Percentiles rank a stretch among this genome's conserved stretches.
Evolutionary conservation across 2,329 filamentous ascomycete species (phyloP).

Genomic region (Stemphylium vesicarium): DNA sequence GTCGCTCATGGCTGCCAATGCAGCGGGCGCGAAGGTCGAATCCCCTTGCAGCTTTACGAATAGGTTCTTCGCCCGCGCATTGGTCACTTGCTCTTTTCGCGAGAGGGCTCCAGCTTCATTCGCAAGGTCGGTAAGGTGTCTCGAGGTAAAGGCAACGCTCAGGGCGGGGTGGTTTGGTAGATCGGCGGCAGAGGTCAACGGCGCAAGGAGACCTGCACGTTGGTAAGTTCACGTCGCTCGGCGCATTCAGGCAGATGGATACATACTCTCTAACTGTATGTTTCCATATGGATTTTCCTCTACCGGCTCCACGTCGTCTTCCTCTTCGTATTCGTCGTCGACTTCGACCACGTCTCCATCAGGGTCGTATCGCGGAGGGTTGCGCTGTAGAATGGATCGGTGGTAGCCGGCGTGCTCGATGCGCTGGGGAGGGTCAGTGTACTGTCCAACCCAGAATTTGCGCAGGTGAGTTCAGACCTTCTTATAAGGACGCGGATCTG

Average conservation of each 20-base stretch:
- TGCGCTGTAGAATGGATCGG: conserved; percentile 75
- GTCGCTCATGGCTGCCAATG: conserved; percentile 56
- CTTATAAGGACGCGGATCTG: conserved; percentile 72
- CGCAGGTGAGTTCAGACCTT: conserved; percentile 60
- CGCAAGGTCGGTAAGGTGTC: conserved; percentile 73
- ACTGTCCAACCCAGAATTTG: conserved; percentile 5
- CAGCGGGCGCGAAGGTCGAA: conserved; percentile 67
- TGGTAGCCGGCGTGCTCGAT: conserved; percentile 76
- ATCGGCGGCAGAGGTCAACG: conserved; percentile 76
- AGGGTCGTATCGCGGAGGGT: conserved; percentile 74
- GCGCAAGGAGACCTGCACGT: conserved; percentile 71
- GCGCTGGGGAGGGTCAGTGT: conserved; percentile 56
- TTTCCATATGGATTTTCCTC: conserved; percentile 77
- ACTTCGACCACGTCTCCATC: conserved; percentile 79
- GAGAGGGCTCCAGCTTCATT: conserved; percentile 72
- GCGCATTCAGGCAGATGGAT: background rate
- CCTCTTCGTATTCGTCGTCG: conserved; percentile 72
- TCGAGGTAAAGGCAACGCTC: conserved; percentile 75
- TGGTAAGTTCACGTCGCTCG: conserved; percentile 33
- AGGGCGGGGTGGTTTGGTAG: conserved; percentile 76
- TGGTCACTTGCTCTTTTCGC: conserved; percentile 73
- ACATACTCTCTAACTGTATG: conserved; percentile 72
- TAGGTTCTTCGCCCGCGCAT: conserved; percentile 77
- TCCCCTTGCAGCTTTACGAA: conserved; percentile 78
- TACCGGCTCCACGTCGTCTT: conserved; percentile 64